Evolutionary conservation across 768 basidiomycete genomes (phyloP), one percentile per base, ranked within the genome.

Genomic region (Imleria badia): DNA sequence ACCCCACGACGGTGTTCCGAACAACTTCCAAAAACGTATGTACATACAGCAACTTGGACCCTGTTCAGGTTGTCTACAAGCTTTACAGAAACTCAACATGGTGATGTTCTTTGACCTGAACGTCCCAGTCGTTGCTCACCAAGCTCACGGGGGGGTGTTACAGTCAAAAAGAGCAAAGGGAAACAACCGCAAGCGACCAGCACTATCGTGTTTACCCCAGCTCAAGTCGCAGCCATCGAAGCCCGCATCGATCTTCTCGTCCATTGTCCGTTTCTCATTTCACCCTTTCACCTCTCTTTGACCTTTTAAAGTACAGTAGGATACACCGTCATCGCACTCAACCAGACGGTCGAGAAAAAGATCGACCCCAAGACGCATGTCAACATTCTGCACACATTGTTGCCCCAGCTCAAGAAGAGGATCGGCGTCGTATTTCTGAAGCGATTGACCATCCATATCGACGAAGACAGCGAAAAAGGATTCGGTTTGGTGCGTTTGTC

Each of bases 391-490:
- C 77, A 85, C 36, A 63, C 65, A 6, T 68, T 94, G 11, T 68
- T 91, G n/a, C 67, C 74, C n/a, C 81, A 80, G 53, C 71, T 91
- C 23, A 81, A 80, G 54, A 73, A 77, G 15, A 77, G 89, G 40
- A 66, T 75, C 1, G 85, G 86, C 1, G 71, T 89, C 31, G 70
- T 89, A 3, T 83, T 81, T 54, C 73, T 95, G 47, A 91, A 89
- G 67, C 76, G 91, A 45, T 66, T 95, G 51, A 91, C 85, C n/a
- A 85, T 94, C 46, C 75, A 89, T 12, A 77, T 93, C 10, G 87
- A 92, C 56, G 84, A 91, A 62, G 88, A 86, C 39, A 92, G 91
- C 63, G 89, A 93, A 67, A 92, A 91, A 67, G 89, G 91, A 1
- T 88, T 89, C 62, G 89, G 91, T 30, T 67, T 93, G 67, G 90